Base-by-base conservation (phyloP, 352 stramenopile species). In the Phytophthora tentaculata region DNA sequence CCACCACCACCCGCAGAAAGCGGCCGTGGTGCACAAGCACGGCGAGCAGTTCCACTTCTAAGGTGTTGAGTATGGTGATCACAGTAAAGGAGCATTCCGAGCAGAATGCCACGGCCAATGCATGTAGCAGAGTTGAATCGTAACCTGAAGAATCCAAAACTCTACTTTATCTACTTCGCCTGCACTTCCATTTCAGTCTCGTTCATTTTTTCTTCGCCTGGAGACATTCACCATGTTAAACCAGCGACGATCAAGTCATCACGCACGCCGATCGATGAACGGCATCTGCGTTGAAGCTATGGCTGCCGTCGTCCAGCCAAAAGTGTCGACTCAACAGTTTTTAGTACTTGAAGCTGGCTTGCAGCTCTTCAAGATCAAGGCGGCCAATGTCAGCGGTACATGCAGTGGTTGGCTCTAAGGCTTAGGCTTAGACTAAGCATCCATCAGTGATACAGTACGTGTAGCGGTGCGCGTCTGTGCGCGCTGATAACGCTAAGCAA, bases 1-100 rank as follows among this genome's bases (percentile, higher is more conserved):
- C 58, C 64, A 76, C 67, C 80, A 88, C 73, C 80, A 88, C 69
- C 79, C 79, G 54, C 44, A 58, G 22, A 79, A 79, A 55, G 62
- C 44, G 28, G 56, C 48, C 17, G 54, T 64, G 43, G 50, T 62
- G 26, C 61, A 28, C 67, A 71, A 71, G 55, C 41, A 53, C 14
- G 67, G 67, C 49, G 67, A 71, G 49, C 61, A 71, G 56, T 71
- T 74, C 61, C 67, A 74, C 56, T 74, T 74, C 49, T 74, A 71
- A 71, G 35, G 45, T 54, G 35, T 50, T 48, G 43, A 37, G 22
- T 69, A 37, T 48, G 54, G 48, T 6, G 17, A 8, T 19, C 29
- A 32, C 28, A 32, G 28, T 32, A 32, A 32, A 9, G n/a, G 28
- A 52, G 43, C 44, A 29, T 24, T 56, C 24, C 17, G 37, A n/a